Percentiles rank a stretch among this genome's conserved stretches.
These are phyloP conservation scores for Epichloe elymi DNA, from an alignment of 2,329 filamentous ascomycete species.

Conservation along the genomic window DNA sequence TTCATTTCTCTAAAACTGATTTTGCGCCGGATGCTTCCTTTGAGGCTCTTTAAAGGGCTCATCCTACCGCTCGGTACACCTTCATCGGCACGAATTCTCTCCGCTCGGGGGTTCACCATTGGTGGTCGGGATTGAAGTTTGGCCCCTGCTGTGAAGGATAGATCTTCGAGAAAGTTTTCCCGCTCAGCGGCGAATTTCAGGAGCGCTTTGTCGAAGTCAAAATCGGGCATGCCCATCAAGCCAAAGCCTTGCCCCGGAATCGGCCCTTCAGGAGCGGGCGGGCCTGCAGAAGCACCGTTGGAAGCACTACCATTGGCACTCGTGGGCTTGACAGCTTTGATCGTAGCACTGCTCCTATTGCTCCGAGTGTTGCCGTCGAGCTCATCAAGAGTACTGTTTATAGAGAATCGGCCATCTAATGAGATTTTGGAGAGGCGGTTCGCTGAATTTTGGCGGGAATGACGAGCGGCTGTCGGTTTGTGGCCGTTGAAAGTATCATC, in stretches of 20 bases:
- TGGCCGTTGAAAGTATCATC: constrained; percentile 21
- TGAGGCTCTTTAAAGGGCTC: constrained; percentile 44
- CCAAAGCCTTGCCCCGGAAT: background rate
- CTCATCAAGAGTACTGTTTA: constrained; percentile 42
- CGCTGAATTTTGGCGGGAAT: constrained; percentile 48
- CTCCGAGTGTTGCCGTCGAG: constrained; percentile 44
- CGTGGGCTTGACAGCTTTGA: constrained; percentile 30
- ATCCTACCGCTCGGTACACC: constrained; percentile 34
- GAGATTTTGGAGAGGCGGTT: constrained; percentile 44
- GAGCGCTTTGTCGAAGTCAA: constrained; percentile 87
- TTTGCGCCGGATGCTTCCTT: constrained; percentile 83
- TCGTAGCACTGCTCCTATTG: constrained; percentile 54
- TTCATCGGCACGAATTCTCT: constrained; percentile 71
- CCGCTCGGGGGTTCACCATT: constrained; percentile 62
- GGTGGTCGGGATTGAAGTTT: constrained; percentile 56
- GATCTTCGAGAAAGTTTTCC: constrained; percentile 84
- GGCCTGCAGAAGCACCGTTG: constrained; percentile 16
- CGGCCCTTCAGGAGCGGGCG: background rate
- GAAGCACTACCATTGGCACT: constrained; percentile 12
- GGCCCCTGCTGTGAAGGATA: constrained; percentile 76
- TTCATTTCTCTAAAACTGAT: constrained; percentile 93
- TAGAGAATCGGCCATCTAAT: constrained; percentile 36
- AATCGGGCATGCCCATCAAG: constrained; percentile 39
- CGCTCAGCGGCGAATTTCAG: constrained; percentile 92
- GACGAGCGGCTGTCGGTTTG: constrained; percentile 28